Evolutionary conservation across 129 eudicot species (phyloP).

Genomic region (Helianthus annuus): DNA sequence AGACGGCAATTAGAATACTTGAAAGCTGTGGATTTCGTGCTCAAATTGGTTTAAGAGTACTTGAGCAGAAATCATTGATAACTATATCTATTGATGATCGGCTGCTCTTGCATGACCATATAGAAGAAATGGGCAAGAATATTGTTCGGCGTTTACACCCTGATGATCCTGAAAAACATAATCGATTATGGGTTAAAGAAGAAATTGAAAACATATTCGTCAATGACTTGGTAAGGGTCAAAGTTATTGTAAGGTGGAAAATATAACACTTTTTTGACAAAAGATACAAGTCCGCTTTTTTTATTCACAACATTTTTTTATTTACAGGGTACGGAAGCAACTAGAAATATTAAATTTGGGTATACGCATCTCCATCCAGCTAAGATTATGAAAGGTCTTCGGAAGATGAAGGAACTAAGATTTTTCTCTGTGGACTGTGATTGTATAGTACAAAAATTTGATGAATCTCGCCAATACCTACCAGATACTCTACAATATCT

Average conservation of each 20-base stretch:
- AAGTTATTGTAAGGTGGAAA: background rate
- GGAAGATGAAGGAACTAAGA: constrained; percentile 7
- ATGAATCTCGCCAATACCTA: background rate
- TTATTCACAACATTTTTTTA: too few relatives aligned
- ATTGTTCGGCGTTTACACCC: too few relatives aligned
- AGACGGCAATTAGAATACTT: too few relatives aligned
- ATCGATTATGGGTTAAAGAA: too few relatives aligned
- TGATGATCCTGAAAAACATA: too few relatives aligned
- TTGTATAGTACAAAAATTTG: background rate
- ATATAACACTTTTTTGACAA: background rate
- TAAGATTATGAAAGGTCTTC: constrained; percentile 12
- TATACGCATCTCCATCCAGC: too few relatives aligned
- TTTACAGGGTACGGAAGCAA: background rate
- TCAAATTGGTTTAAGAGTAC: too few relatives aligned
- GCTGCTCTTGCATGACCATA: background rate
- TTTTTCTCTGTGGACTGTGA: background rate
- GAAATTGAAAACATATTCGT: too few relatives aligned
- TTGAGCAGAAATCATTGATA: too few relatives aligned
- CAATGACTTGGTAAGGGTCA: background rate
- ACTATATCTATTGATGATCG: background rate
- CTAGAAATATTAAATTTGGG: too few relatives aligned
- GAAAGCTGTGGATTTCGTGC: too few relatives aligned
- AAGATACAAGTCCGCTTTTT: background rate
- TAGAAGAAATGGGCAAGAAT: too few relatives aligned
- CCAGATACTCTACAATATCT: background rate